Percentiles rank a stretch among this genome's conserved stretches.
Conservation (phyloP, 768 basidiomycete species). For the Lactarius trivialis region DNA sequence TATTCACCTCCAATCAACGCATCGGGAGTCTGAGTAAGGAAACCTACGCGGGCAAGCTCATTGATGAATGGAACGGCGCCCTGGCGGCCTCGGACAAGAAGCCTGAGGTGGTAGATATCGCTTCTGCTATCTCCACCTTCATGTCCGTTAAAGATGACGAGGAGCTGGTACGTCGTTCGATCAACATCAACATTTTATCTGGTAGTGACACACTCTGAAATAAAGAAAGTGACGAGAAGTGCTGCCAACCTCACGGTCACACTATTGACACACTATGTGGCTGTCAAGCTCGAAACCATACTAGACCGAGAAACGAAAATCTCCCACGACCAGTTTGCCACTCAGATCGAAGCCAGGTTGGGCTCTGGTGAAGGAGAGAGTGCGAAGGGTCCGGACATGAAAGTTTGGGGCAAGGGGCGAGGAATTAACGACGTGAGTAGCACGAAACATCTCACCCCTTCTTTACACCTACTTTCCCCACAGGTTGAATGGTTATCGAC, state of each 20-base stretch:
- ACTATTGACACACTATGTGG: constrained; percentile 77
- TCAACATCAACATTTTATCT: background rate
- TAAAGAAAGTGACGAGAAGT: constrained; percentile 68
- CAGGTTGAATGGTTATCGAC: constrained; percentile 86
- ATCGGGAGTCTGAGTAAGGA: constrained; percentile 82
- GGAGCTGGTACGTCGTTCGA: constrained; percentile 59
- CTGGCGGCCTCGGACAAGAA: constrained; percentile 48
- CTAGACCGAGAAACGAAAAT: constrained; percentile 89
- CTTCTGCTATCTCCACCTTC: constrained; percentile 63
- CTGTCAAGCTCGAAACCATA: constrained; percentile 81
- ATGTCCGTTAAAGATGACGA: constrained; percentile 89
- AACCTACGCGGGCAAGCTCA: constrained; percentile 74
- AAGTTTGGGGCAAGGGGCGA: constrained; percentile 79
- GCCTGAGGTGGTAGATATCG: constrained; percentile 76
- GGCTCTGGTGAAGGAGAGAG: constrained; percentile 76
- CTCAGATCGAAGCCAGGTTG: constrained; percentile 80
- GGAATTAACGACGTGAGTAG: constrained; percentile 63
- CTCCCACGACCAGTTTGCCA: constrained; percentile 78
- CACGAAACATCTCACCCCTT: constrained; percentile 1
- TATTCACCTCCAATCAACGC: constrained; percentile 53
- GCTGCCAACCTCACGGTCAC: constrained; percentile 80
- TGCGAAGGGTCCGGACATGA: constrained; percentile 85
- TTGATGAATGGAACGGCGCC: constrained; percentile 77
- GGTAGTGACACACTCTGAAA: constrained; percentile 10
- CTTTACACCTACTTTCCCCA: constrained; percentile 7